phyloP scores from a whole-genome alignment of 2,329 filamentous ascomycete species.

The Pezicula carpinea region DNA sequence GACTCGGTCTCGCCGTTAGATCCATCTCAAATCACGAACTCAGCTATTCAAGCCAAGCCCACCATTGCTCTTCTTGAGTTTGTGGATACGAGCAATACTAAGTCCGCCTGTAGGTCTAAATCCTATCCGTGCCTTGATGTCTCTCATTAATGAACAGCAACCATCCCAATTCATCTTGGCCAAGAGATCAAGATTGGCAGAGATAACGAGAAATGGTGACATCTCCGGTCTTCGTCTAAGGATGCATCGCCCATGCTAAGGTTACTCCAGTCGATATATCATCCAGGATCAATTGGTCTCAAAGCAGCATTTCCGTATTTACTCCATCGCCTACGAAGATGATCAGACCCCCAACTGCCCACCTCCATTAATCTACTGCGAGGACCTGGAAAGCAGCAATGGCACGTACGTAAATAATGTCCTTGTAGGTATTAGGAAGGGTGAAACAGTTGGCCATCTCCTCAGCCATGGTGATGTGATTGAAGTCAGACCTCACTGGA shows the following conservation, averaged over 20 bases:
- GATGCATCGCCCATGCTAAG: neutral
- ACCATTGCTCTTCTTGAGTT: conserved; percentile 7
- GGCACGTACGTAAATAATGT: conserved; percentile 48
- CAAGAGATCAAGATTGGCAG: conserved; percentile 25
- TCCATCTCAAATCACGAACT: too few relatives aligned
- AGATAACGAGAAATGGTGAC: conserved; percentile 24
- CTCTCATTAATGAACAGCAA: conserved; percentile 4
- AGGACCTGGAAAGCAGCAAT: conserved; percentile 49
- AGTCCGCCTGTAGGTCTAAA: neutral
- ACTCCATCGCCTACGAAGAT: conserved; percentile 46
- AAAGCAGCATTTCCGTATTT: conserved; percentile 50
- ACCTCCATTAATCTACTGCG: conserved; percentile 45
- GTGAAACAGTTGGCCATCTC: conserved; percentile 36
- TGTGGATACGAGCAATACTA: neutral
- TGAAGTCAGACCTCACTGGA: conserved; percentile 32
- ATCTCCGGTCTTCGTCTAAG: neutral
- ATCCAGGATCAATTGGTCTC: conserved; percentile 42
- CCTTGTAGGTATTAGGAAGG: conserved; percentile 38
- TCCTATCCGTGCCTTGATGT: neutral
- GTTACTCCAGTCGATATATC: conserved; percentile 31
- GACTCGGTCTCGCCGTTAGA: neutral
- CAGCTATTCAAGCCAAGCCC: conserved; percentile 1
- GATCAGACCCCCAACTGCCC: conserved; percentile 7
- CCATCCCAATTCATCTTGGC: conserved; percentile 11
- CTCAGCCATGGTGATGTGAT: conserved; percentile 48